phyloP scores from a whole-genome alignment of 495 filamentous ascomycete species.

The Opeltia flavorubescens region DNA sequence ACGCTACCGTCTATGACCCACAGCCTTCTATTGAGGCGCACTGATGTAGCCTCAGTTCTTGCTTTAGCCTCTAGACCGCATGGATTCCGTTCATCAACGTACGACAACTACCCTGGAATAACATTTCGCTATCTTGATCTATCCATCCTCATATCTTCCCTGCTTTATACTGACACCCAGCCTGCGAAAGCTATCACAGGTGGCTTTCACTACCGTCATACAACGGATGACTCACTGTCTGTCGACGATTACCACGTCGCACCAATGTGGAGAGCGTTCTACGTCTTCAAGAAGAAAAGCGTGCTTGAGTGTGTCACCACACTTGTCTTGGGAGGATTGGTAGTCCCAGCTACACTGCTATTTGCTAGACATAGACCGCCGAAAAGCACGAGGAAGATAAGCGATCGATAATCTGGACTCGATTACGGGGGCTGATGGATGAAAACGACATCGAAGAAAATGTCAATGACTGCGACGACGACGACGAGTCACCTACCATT shows the following conservation, averaged over 20 bases:
- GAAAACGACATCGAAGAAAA: no score
- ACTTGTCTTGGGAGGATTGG: conserved; percentile 70
- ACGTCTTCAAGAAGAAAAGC: conserved; percentile 40
- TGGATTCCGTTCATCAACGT: conserved; percentile 47
- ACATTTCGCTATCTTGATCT: conserved; percentile 73
- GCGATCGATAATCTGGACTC: no score
- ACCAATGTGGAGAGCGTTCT: conserved; percentile 57
- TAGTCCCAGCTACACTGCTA: conserved; percentile 66
- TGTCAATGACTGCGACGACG: no score
- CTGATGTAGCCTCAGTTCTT: conserved; percentile 19
- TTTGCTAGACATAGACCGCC: no score
- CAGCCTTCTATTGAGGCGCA: no score
- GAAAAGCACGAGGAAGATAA: no score
- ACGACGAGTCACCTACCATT: no score
- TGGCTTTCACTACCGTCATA: conserved; percentile 40
- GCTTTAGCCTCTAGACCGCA: conserved; percentile 54
- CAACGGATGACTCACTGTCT: conserved; percentile 40
- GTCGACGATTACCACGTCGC: conserved; percentile 56
- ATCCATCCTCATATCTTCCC: conserved; percentile 29
- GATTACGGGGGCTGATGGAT: no score
- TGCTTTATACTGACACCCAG: neutral
- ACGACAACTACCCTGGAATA: conserved; percentile 42
- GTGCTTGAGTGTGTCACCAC: conserved; percentile 66
- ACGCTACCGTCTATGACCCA: no score
- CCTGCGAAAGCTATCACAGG: conserved; percentile 2